These are phyloP conservation scores for Aspergillus diversus DNA, from an alignment of 495 filamentous ascomycete genomes.

Conservation along the genomic window DNA sequence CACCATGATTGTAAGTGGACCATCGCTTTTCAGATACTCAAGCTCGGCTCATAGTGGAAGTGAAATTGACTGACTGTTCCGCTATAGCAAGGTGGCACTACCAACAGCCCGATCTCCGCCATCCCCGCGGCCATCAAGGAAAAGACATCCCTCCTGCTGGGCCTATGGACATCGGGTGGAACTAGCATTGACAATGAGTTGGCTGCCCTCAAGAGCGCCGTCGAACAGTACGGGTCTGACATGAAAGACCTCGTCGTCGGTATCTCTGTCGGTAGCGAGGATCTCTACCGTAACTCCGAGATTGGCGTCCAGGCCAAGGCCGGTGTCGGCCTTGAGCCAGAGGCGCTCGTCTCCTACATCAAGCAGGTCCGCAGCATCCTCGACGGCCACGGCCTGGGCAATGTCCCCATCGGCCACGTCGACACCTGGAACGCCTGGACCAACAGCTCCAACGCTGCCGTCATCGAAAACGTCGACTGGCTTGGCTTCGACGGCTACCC, in stretches of 20 bases:
- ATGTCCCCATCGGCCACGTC: slow-evolving; percentile 75
- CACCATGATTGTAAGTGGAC: slow-evolving; percentile 54
- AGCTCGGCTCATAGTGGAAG: not conserved
- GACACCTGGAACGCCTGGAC: slow-evolving; percentile 92
- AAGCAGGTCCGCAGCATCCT: slow-evolving; percentile 62
- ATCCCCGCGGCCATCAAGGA: slow-evolving; percentile 81
- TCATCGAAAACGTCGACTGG: slow-evolving; percentile 73
- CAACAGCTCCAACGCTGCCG: slow-evolving; percentile 69
- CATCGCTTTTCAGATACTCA: not conserved
- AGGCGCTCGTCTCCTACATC: slow-evolving; percentile 67
- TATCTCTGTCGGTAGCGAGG: slow-evolving; percentile 90
- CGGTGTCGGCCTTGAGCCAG: slow-evolving; percentile 62
- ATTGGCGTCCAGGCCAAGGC: slow-evolving; percentile 54
- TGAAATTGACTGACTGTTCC: slow-evolving; percentile 16
- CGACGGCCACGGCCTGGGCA: slow-evolving; percentile 57
- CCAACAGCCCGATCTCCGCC: slow-evolving; percentile 63
- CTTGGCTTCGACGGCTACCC: slow-evolving; percentile 78
- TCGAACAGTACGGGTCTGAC: slow-evolving; percentile 60
- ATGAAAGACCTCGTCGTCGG: slow-evolving; percentile 71
- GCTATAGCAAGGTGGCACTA: slow-evolving; percentile 55
- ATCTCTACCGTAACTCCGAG: slow-evolving; percentile 80
- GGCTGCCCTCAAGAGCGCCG: slow-evolving; percentile 65
- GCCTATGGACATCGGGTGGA: slow-evolving; percentile 76
- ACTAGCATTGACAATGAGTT: slow-evolving; percentile 73
- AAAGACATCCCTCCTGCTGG: slow-evolving; percentile 72